phyloP scores from a whole-genome alignment of 768 basidiomycete species.

The Leccinum incarnatum region DNA sequence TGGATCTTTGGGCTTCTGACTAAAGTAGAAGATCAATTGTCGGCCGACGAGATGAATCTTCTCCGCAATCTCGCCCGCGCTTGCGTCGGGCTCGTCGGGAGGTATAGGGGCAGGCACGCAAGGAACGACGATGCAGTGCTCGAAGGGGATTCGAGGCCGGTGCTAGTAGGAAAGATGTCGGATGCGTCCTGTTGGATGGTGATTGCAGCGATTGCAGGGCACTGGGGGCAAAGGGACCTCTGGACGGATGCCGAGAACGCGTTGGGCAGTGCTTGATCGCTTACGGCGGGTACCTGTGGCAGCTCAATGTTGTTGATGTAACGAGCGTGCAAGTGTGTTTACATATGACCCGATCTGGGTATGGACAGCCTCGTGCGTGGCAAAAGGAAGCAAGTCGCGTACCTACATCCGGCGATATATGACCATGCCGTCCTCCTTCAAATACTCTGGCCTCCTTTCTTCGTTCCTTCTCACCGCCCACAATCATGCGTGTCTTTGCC shows the following conservation, averaged over 20 bases:
- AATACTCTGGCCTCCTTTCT: constrained; percentile 3
- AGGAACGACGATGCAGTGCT: constrained; percentile 8
- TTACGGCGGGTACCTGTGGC: background rate
- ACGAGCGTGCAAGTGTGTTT: constrained; percentile 1
- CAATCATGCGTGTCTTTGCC: constrained; percentile 43
- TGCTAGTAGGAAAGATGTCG: constrained; percentile 22
- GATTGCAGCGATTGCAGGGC: constrained; percentile 55
- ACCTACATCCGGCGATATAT: constrained; percentile 5
- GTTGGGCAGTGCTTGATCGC: constrained; percentile 29
- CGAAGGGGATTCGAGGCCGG: constrained; percentile 1
- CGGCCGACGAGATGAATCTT: constrained; percentile 74
- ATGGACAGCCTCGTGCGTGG: constrained; percentile 14
- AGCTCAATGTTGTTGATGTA: constrained; percentile 5
- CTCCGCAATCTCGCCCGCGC: constrained; percentile 73
- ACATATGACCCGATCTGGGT: background rate
- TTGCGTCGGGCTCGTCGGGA: constrained; percentile 54
- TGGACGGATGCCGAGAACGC: constrained; percentile 74
- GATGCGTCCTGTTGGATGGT: constrained; percentile 71
- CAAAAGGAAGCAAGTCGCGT: constrained; percentile 18
- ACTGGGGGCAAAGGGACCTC: constrained; percentile 80
- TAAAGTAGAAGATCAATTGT: constrained; percentile 64
- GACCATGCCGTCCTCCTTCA: background rate
- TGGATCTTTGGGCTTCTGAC: constrained; percentile 80
- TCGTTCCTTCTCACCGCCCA: background rate
- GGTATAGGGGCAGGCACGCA: constrained; percentile 19